A percentile compares a stretch with the other conserved stretches of the same genome.
phyloP scores from a whole-genome alignment of 768 basidiomycete species.

The Phaffia australis region DNA sequence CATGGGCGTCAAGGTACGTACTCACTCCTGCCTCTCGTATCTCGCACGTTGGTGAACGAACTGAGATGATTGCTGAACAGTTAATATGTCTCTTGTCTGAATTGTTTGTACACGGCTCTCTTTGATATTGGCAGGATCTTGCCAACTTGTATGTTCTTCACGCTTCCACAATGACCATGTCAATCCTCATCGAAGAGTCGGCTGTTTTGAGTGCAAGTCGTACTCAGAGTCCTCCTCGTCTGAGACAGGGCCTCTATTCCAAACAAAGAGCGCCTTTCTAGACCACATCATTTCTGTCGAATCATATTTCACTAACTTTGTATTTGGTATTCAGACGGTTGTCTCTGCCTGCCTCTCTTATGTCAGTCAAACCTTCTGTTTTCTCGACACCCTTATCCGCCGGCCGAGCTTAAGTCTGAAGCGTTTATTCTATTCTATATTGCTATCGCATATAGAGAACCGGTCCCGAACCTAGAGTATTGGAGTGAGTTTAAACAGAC shows the following conservation, averaged over 20 bases:
- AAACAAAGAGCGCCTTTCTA: neutral
- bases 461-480: conserved; percentile 90
- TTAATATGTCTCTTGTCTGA: neutral
- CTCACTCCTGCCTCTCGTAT: neutral
- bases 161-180: too few relatives aligned
- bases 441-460: conserved; percentile 44
- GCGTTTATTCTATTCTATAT: neutral
- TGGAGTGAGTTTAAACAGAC: conserved; percentile 43
- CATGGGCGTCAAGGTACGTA: conserved; percentile 25
- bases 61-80: conserved; percentile 3
- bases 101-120: neutral
- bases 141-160: conserved; percentile 63
- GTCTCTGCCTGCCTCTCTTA: conserved; percentile 79
- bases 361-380: conserved; percentile 34
- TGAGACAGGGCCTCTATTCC: neutral
- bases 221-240: neutral
- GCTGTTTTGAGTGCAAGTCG: conserved; percentile 5
- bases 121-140: conserved; percentile 56
- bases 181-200: neutral
- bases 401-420: neutral
- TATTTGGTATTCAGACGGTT: conserved; percentile 52
- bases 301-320: conserved; percentile 1
- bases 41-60: too few relatives aligned
- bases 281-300: neutral
- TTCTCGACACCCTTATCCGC: neutral